Conservation (phyloP, 2,329 filamentous ascomycete species). For the Pseudocercospora macadamiae region DNA sequence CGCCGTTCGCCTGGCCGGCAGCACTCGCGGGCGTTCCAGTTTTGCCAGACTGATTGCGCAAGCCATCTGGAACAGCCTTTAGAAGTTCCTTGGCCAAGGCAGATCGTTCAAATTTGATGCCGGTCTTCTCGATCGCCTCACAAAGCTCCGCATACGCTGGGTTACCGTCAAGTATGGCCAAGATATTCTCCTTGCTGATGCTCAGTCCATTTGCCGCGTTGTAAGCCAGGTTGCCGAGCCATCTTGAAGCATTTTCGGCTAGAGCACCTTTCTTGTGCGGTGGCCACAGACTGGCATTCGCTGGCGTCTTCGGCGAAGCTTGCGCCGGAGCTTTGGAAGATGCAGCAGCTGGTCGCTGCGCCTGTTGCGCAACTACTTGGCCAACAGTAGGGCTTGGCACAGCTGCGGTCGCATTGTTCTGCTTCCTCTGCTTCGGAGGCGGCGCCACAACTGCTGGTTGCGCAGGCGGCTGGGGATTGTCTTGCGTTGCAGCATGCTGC, state of each 20-base stretch:
- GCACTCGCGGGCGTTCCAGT: conserved; percentile 16
- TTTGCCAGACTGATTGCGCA: conserved; percentile 33
- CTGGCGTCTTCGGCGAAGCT: conserved; percentile 3
- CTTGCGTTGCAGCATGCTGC: conserved; percentile 18
- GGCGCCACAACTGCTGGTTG: conserved; percentile 1
- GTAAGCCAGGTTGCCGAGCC: conserved; percentile 46
- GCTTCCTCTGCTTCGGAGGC: conserved; percentile 10
- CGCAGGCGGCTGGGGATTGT: conserved; percentile 2
- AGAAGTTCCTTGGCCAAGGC: conserved; percentile 57
- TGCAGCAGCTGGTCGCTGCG: background rate
- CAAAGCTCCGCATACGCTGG: conserved; percentile 61
- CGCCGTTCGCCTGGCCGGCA: conserved; percentile 19
- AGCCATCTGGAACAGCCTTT: conserved; percentile 46
- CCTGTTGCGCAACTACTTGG: background rate
- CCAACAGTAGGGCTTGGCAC: conserved; percentile 4
- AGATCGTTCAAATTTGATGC: conserved; percentile 55
- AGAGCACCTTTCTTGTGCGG: conserved; percentile 53
- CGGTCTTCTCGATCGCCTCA: conserved; percentile 54
- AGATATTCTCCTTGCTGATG: conserved; percentile 46
- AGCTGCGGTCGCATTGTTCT: background rate
- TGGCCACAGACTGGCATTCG: no score
- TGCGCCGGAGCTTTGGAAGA: no score
- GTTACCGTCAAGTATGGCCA: conserved; percentile 54
- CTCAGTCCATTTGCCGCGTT: conserved; percentile 50
- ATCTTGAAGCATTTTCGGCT: conserved; percentile 54